Evolutionary conservation across 768 basidiomycete species (phyloP).

Genomic region (Hemileccinum impolitum): DNA sequence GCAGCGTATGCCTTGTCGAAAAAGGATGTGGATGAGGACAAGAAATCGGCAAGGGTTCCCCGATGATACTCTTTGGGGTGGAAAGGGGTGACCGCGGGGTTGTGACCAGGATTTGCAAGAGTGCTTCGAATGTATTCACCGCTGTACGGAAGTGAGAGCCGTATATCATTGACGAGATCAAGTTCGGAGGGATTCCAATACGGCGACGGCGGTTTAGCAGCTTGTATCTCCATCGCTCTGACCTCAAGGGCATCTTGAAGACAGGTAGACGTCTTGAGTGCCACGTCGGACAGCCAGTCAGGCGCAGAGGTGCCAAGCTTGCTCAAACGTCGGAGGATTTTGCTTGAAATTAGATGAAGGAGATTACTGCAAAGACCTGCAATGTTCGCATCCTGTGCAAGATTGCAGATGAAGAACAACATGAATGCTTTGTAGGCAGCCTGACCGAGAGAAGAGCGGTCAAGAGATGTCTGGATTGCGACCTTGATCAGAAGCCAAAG

Average conservation of each 20-base stretch:
- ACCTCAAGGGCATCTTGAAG: neutral
- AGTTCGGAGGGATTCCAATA: slow-evolving; percentile 7
- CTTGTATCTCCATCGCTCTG: neutral
- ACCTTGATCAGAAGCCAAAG: slow-evolving; percentile 47
- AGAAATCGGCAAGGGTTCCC: slow-evolving; percentile 11
- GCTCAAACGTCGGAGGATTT: slow-evolving; percentile 1
- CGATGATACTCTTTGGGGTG: neutral
- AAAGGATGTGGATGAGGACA: slow-evolving; percentile 9
- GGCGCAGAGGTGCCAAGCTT: neutral
- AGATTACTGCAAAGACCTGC: neutral
- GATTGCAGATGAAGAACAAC: slow-evolving; percentile 18
- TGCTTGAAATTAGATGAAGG: neutral
- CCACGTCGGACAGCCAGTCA: neutral
- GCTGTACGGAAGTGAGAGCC: slow-evolving; percentile 31
- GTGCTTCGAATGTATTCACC: slow-evolving; percentile 24
- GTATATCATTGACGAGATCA: slow-evolving; percentile 24
- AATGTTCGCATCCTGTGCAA: neutral
- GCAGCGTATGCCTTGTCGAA: neutral
- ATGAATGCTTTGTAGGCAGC: slow-evolving; percentile 30
- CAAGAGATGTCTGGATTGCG: slow-evolving; percentile 36
- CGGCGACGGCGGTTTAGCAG: neutral
- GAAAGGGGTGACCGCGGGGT: slow-evolving; percentile 8
- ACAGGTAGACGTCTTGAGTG: neutral
- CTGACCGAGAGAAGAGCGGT: slow-evolving; percentile 2
- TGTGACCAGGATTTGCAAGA: slow-evolving; percentile 1